Base-by-base conservation (phyloP, 768 basidiomycete genomes). In the Bullera alba region DNA sequence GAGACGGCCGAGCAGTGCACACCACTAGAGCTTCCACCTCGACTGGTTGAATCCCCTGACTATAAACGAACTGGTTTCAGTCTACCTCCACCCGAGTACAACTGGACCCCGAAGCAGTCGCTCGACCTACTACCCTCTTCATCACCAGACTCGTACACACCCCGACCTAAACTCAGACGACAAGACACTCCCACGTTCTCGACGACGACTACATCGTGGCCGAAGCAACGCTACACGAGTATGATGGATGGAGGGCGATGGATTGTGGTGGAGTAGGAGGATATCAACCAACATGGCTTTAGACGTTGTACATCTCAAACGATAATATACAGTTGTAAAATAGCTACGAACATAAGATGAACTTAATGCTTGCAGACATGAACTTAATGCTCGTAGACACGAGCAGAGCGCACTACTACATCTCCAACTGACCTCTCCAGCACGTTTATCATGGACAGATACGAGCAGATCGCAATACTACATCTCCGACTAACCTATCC, bases 121-220 rank as follows among this genome's bases (percentile, higher is more conserved):
- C 37, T 39, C 32, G 10, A n/a, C n/a, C 32, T n/a, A 34, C 32
- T n/a, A 10, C 32, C 38, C 8, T 19, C 38, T 41, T 22, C 21
- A 14, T 19, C 21, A 10, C 38, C 38, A 41, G 21, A 10, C 38
- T 19, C 38, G 21, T 8, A 22, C 21, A 8, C 38, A 22, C 12
- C 8, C 38, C 43, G 51, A 22, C 51, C 51, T n/a, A 8, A 19
- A 29, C 25, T 52, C 43, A 52, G 46, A 28, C 29, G 51, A n/a
- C 19, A 44, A 16, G 51, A 52, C 36, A 52, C 51, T 6, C 51
- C 51, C 12, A 29, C 44, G 17, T 43, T 43, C 19, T 30, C 12
- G 39, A 42, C 39, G 12, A 21, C 12, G 17, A 27, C 27, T 32
- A 15, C 22, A 44, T 29, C 19, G 19, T 6, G 42, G 23, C 19